These are phyloP conservation scores for Talaromyces nanjingensis DNA, from an alignment of 495 filamentous ascomycete genomes.

Conservation along the genomic window DNA sequence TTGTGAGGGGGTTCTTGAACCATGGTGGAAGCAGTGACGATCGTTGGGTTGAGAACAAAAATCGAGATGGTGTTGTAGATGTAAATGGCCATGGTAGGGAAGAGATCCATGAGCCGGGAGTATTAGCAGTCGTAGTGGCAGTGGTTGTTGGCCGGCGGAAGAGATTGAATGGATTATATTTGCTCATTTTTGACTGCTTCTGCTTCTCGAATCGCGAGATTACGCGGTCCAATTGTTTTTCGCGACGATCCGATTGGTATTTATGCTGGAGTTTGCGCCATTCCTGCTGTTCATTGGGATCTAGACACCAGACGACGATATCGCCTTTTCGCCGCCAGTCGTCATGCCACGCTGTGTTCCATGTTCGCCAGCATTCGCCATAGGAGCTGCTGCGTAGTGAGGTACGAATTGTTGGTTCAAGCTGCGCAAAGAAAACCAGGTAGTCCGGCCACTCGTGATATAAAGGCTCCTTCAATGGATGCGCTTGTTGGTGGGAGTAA, in stretches of 20 bases:
- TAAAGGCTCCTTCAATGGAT: background rate
- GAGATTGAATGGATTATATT: background rate
- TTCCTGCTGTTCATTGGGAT: slow-evolving; percentile 25
- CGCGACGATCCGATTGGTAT: slow-evolving; percentile 19
- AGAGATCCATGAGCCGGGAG: background rate
- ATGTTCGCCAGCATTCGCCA: slow-evolving; percentile 61
- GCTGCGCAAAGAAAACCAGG: slow-evolving; percentile 57
- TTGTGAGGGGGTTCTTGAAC: background rate
- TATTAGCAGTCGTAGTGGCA: background rate
- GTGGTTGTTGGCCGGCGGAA: slow-evolving; percentile 10
- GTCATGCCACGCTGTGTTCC: slow-evolving; percentile 81
- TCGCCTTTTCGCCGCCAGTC: slow-evolving; percentile 81
- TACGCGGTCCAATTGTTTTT: slow-evolving; percentile 32
- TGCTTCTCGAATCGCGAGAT: slow-evolving; percentile 23
- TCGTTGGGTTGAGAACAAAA: slow-evolving; percentile 19
- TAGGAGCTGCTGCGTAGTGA: slow-evolving; percentile 53
- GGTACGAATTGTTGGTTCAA: slow-evolving; percentile 43
- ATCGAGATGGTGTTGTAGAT: background rate
- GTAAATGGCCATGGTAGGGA: slow-evolving; percentile 9
- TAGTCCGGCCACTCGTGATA: slow-evolving; percentile 51
- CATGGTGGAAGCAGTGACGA: slow-evolving; percentile 4
- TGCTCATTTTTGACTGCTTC: slow-evolving; percentile 3
- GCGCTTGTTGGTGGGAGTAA: slow-evolving; percentile 2
- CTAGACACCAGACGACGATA: slow-evolving; percentile 72
- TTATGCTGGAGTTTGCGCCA: slow-evolving; percentile 16